Evolutionary conservation across 805 yeast genomes (phyloP).

Genomic region (Candida qinlingensis): DNA sequence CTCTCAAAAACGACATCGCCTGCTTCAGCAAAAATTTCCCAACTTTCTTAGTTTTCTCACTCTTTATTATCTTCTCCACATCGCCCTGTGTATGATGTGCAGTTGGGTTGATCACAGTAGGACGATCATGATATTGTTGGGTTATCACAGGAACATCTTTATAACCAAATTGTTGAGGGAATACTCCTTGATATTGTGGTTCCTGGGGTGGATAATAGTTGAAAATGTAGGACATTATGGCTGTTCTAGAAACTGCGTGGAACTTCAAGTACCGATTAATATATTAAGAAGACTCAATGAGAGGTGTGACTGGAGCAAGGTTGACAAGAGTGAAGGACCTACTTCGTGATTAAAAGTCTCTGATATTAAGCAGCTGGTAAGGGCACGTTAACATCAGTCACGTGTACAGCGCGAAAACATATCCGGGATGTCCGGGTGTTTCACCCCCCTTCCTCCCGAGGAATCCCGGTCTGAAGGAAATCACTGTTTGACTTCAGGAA

Average conservation of each 20-base stretch:
- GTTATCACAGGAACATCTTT: neutral
- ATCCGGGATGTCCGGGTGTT: neutral
- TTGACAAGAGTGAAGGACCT: too few relatives aligned
- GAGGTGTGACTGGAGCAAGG: too few relatives aligned
- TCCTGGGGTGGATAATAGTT: constrained; percentile 3
- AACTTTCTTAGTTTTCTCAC: neutral
- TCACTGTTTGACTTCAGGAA: neutral
- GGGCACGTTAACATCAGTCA: too few relatives aligned
- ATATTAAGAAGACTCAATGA: too few relatives aligned
- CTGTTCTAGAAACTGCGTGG: too few relatives aligned
- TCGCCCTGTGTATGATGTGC: neutral
- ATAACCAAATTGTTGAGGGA: constrained; percentile 2
- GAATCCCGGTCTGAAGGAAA: neutral
- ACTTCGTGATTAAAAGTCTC: too few relatives aligned
- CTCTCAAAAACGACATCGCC: neutral
- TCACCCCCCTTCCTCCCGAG: neutral
- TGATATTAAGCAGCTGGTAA: too few relatives aligned
- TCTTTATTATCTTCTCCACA: neutral
- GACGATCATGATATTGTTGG: neutral
- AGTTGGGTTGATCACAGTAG: constrained; percentile 1
- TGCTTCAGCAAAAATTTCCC: neutral
- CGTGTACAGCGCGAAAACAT: neutral
- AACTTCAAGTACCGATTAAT: too few relatives aligned
- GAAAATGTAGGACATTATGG: neutral
- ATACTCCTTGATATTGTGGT: neutral